A percentile compares a stretch with the other conserved stretches of the same genome.
These are phyloP conservation scores for Colletotrichum graminicola DNA, from an alignment of 2,329 filamentous ascomycete species.

Conservation along the genomic window DNA sequence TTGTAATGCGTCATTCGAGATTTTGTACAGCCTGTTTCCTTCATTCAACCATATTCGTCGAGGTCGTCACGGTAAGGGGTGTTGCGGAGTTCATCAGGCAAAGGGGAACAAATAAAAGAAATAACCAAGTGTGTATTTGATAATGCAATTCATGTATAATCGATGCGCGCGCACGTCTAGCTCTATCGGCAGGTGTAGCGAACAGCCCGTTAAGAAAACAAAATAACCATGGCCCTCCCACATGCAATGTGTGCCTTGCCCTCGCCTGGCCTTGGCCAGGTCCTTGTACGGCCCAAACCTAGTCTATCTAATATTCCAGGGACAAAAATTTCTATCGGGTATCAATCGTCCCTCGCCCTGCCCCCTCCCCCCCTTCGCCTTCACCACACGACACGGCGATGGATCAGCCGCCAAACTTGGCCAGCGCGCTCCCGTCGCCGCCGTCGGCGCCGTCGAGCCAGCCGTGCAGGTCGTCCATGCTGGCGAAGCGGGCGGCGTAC, in stretches of 20 bases:
- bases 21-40: neutral
- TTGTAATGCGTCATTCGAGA: neutral
- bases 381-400: neutral
- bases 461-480: conserved; percentile 65
- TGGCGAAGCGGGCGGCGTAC: conserved; percentile 67
- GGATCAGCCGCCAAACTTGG: conserved; percentile 60
- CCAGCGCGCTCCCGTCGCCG: conserved; percentile 64
- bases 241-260: no score
- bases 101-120: conserved; percentile 1
- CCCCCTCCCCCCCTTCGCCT: neutral
- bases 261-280: neutral
- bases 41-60: neutral
- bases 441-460: conserved; percentile 66
- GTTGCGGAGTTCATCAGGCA: conserved; percentile 14
- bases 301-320: neutral
- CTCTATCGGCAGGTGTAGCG: neutral
- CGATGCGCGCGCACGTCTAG: conserved; percentile 1
- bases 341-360: neutral
- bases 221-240: neutral
- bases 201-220: neutral
- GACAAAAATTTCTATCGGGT: neutral
- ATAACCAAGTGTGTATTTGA: neutral
- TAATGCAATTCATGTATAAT: neutral
- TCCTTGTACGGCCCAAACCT: neutral
- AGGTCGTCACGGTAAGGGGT: neutral